A percentile compares a stretch with the other conserved stretches of the same genome.
These are phyloP conservation scores for Saprolegnia parasitica DNA, from an alignment of 352 stramenopile genomes.

Conservation along the genomic window DNA sequence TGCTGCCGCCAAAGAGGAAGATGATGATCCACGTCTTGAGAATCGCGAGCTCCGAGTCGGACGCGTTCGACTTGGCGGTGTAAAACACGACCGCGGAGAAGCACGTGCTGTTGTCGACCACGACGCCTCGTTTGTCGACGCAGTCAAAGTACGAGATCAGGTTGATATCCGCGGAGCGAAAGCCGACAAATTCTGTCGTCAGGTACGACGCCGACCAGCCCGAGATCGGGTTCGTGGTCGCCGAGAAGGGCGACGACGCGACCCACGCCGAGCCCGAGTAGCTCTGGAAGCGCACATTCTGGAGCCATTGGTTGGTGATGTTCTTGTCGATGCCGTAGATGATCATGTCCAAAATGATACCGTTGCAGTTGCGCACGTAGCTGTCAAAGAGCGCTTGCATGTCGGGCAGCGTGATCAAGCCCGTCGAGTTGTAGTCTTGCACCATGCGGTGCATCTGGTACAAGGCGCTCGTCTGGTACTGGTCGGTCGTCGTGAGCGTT, in stretches of 20 bases:
- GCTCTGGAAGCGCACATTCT: constrained; percentile 50
- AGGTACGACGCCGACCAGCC: constrained; percentile 62
- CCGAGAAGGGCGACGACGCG: constrained; percentile 36
- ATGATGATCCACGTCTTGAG: constrained; percentile 86
- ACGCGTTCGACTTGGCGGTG: constrained; percentile 41
- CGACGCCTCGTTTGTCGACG: constrained; percentile 43
- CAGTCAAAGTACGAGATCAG: constrained; percentile 58
- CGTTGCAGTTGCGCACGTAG: constrained; percentile 70
- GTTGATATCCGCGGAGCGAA: constrained; percentile 52
- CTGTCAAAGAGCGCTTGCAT: constrained; percentile 57
- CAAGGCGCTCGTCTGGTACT: constrained; percentile 72
- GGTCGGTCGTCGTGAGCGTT: constrained; percentile 63
- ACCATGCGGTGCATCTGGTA: constrained; percentile 76
- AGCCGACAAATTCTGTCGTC: constrained; percentile 35
- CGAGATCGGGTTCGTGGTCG: constrained; percentile 60
- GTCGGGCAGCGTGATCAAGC: constrained; percentile 42
- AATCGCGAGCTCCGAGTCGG: constrained; percentile 63
- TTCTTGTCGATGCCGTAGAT: constrained; percentile 46
- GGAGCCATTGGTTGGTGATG: constrained; percentile 50
- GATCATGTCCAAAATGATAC: constrained; percentile 58
- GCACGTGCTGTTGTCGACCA: constrained; percentile 41
- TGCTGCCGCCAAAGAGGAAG: constrained; percentile 86
- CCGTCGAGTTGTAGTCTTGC: constrained; percentile 74
- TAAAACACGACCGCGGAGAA: constrained; percentile 75
- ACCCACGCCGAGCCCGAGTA: constrained; percentile 50